Evolutionary conservation across 345 rosid species (phyloP).

Genomic region (Melaleuca quinquenervia): DNA sequence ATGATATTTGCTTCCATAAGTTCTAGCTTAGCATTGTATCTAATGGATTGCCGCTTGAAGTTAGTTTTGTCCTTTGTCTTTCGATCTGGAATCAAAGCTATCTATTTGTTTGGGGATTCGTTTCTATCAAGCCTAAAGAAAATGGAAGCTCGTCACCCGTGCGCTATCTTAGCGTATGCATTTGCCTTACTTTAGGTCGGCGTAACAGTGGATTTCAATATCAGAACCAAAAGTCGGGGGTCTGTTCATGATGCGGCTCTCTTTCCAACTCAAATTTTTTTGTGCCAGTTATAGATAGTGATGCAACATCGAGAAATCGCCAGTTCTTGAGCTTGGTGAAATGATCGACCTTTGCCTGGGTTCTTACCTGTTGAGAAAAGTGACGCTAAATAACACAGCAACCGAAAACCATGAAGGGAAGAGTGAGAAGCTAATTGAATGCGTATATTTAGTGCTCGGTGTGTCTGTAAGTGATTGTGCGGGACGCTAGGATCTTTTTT

Average conservation of each 20-base stretch:
- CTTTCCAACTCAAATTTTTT: background rate
- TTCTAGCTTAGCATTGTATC: background rate
- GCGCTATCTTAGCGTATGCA: background rate
- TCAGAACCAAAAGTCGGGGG: background rate
- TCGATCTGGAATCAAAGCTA: background rate
- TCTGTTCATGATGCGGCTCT: background rate
- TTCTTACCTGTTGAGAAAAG: background rate
- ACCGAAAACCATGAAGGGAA: background rate
- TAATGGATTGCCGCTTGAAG: background rate
- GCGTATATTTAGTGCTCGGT: background rate
- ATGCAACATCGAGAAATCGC: background rate
- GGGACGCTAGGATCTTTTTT: background rate
- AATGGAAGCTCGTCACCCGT: background rate
- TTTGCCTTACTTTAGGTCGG: background rate
- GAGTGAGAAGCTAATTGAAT: background rate
- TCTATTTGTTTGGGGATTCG: background rate
- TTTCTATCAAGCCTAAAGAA: background rate
- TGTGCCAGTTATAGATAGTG: background rate
- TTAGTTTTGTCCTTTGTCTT: background rate
- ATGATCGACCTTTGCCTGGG: background rate
- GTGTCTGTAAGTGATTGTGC: background rate
- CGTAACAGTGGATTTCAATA: background rate
- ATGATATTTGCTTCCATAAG: background rate
- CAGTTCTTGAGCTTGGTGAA: background rate
- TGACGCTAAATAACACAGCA: background rate